Base-by-base conservation (phyloP, 768 basidiomycete genomes). In the Saitozyma sp. region DNA sequence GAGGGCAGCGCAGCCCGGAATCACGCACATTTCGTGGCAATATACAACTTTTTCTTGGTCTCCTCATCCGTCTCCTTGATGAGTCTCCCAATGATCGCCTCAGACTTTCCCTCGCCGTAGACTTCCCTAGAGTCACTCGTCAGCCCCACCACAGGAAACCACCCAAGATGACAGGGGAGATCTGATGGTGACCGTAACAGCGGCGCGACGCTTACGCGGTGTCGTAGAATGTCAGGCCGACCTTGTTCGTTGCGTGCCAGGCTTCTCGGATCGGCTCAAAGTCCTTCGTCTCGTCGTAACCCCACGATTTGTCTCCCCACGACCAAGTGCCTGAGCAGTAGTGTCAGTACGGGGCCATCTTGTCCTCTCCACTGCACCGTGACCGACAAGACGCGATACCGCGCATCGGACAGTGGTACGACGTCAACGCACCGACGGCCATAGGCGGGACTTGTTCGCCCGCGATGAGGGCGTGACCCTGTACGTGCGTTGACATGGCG, bases 21-120 rank as follows among this genome's bases (percentile, higher is more conserved):
- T 29, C 29, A 29, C 73, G 66, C 50, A 78, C 77, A 77, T 42
- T 78, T 78, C 2, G 77, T 78, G 19, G 77, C 77, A 40, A 78
- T 72, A 39, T 69, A 71, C 14, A 78, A 48, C 58, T 71, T 71
- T 53, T 69, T 67, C 51, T 62, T 62, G 9, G 67, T 65, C 45
- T 74, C 72, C 20, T 64, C 60, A 8, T 69, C 60, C 10, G 70
- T 74, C 64, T 76, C 74, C 49, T 67, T 66, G 46, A 78, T 60
- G 17, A 78, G 61, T 37, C 59, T 59, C 9, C 75, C 75, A 51
- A 78, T 77, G 57, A 78, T 75, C 56, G 61, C 45, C 55, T 78
- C 77, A 1, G 67, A 69, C 53, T 78, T 71, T 2, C 77, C 77
- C 42, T 65, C 58, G 0, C 75, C 74, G 53, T 77, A 77, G 5